phyloP scores from a whole-genome alignment of 495 filamentous ascomycete genomes.

The Patellaria atrata region DNA sequence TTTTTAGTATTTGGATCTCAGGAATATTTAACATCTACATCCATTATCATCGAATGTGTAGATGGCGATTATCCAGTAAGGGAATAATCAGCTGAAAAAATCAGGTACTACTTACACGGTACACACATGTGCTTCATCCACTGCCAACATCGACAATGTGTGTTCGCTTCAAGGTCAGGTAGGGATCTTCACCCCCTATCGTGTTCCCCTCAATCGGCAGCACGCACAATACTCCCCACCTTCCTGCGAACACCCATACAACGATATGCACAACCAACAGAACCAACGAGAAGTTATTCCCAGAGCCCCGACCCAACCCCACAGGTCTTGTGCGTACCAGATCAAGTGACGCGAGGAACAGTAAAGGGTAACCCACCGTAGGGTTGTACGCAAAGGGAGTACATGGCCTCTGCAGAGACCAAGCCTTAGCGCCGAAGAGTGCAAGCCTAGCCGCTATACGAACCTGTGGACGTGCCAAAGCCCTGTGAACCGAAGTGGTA shows the following conservation, averaged over 20 bases:
- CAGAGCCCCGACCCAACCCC: background rate
- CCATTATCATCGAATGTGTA: background rate
- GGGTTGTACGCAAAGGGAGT: slow-evolving; percentile 44
- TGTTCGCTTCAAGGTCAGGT: background rate
- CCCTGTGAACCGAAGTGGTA: background rate
- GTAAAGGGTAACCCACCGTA: slow-evolving; percentile 45
- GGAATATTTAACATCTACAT: background rate
- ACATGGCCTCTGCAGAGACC: slow-evolving; percentile 43
- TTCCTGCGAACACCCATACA: slow-evolving; percentile 6
- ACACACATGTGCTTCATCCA: background rate
- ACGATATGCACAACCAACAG: slow-evolving; percentile 15
- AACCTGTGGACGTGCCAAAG: background rate
- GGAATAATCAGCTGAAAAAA: too few relatives aligned
- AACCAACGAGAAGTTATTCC: slow-evolving; percentile 3
- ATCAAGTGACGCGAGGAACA: slow-evolving; percentile 44
- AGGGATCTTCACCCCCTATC: background rate
- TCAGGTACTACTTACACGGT: background rate
- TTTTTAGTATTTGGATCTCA: background rate
- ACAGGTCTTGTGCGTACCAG: slow-evolving; percentile 9
- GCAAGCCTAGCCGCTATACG: slow-evolving; percentile 12
- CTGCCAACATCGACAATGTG: background rate
- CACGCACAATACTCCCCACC: slow-evolving; percentile 16
- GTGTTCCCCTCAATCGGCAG: background rate
- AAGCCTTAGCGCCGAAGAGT: slow-evolving; percentile 33
- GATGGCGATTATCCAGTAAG: background rate